Evolutionary conservation across 2,329 filamentous ascomycete genomes (phyloP).

Genomic region (Emergomyces orientalis): DNA sequence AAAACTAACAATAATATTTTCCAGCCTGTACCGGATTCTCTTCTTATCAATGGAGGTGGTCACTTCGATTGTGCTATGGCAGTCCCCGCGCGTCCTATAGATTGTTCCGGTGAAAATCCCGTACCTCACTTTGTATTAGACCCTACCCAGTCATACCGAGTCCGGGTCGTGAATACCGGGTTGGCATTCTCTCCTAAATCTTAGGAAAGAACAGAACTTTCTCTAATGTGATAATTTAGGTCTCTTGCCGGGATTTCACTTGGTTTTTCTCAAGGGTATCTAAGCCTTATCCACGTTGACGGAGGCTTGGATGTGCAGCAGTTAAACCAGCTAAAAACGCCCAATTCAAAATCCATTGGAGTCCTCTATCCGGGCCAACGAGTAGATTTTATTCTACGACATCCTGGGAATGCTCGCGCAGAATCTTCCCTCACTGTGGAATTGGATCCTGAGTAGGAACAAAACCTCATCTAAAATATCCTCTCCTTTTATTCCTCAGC

Average conservation of each 20-base stretch:
- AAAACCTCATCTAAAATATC: neutral
- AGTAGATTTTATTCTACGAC: constrained; percentile 33
- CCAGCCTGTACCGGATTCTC: constrained; percentile 41
- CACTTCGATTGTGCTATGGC: constrained; percentile 40
- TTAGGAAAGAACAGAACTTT: neutral
- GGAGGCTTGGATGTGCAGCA: constrained; percentile 29
- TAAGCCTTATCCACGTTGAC: constrained; percentile 35
- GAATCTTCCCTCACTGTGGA: constrained; percentile 23
- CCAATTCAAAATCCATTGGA: constrained; percentile 28
- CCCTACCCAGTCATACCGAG: constrained; percentile 22
- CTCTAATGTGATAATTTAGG: constrained; percentile 16
- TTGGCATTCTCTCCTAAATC: constrained; percentile 14
- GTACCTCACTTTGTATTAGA: constrained; percentile 23
- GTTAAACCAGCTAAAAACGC: constrained; percentile 6
- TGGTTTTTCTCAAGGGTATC: constrained; percentile 22
- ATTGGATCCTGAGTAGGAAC: constrained; percentile 30
- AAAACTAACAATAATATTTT: neutral
- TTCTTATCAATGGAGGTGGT: constrained; percentile 42
- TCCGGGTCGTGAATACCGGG: constrained; percentile 40
- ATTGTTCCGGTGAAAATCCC: constrained; percentile 30
- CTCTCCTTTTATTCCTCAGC: neutral
- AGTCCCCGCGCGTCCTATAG: constrained; percentile 36
- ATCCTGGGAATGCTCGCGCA: constrained; percentile 11
- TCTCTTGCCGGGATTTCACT: constrained; percentile 35
- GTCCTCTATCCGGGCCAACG: constrained; percentile 39